These are phyloP conservation scores for Claviceps pazoutovae DNA, from an alignment of 2,329 filamentous ascomycete species.

Conservation along the genomic window DNA sequence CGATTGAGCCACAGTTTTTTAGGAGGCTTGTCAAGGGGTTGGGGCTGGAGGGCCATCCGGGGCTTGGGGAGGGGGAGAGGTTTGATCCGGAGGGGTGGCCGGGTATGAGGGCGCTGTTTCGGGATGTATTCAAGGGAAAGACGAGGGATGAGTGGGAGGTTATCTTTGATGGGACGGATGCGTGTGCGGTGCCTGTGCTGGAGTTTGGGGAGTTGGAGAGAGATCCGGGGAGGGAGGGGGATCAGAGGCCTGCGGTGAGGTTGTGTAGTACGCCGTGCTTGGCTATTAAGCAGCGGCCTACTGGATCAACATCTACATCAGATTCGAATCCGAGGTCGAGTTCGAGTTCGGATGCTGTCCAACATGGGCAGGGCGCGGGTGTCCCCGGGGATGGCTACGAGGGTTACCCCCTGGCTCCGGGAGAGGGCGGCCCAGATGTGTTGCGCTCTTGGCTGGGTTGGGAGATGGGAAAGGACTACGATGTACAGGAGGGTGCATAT, in stretches of 20 bases:
- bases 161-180: conserved; percentile 81
- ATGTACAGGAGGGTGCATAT: conserved; percentile 48
- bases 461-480: conserved; percentile 57
- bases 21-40: conserved; percentile 51
- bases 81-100: conserved; percentile 54
- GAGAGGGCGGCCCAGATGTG: conserved; percentile 57
- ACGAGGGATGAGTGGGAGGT: conserved; percentile 68
- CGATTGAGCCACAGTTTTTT: conserved; percentile 82
- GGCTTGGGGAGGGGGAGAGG: conserved; percentile 38
- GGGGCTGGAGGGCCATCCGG: conserved; percentile 38
- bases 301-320: conserved; percentile 7
- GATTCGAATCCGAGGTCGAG: conserved; percentile 7
- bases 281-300: conserved; percentile 37
- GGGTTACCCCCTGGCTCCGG: conserved; percentile 44
- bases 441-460: conserved; percentile 65
- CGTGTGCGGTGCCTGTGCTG: conserved; percentile 81
- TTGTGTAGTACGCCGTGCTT: conserved; percentile 56
- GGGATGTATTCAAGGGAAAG: conserved; percentile 50
- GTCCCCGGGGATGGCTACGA: conserved; percentile 55
- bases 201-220: conserved; percentile 57
- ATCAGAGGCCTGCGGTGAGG: conserved; percentile 57
- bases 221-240: conserved; percentile 38
- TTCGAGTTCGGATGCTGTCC: conserved; percentile 16
- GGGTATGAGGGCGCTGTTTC: conserved; percentile 47
- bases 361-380: conserved; percentile 49